These are phyloP conservation scores for Ceratobasidium sp. DNA, from an alignment of 1,284 basidiomycete genomes.

Conservation along the genomic window DNA sequence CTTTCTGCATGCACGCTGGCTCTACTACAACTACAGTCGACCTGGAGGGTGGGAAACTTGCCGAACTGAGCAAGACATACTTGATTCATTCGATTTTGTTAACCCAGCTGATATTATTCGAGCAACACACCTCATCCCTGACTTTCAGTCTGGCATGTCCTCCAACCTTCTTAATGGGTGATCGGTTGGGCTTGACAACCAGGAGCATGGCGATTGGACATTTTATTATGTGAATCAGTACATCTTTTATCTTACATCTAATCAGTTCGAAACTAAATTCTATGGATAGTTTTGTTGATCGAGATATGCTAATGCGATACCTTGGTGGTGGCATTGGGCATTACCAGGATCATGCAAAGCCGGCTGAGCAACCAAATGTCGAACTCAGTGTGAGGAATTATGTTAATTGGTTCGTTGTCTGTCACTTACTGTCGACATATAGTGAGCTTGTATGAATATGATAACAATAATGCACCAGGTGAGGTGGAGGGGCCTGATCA, in stretches of 20 bases:
- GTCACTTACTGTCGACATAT: too few species aligned
- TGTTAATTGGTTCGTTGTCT: too few species aligned
- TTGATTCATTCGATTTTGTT: constrained; percentile 43
- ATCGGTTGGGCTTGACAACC: not conserved
- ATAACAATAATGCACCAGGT: too few species aligned
- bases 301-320: constrained; percentile 52
- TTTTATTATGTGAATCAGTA: constrained; percentile 50
- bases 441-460: too few species aligned
- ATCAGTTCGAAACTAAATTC: too few species aligned
- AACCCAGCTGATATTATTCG: constrained; percentile 20
- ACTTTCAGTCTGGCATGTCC: not conserved
- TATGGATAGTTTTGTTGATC: constrained; percentile 50
- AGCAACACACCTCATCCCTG: constrained; percentile 14
- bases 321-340: constrained; percentile 52
- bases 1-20: not conserved
- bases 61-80: not conserved
- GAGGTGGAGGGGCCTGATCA: too few species aligned
- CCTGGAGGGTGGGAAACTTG: not conserved
- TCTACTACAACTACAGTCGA: constrained; percentile 20
- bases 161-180: not conserved
- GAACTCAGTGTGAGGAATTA: too few species aligned
- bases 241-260: not conserved
- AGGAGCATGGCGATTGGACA: constrained; percentile 44
- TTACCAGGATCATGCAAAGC: not conserved
- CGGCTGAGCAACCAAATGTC: too few species aligned